Evolutionary conservation across 768 basidiomycete genomes (phyloP).

Genomic region (Hygrocybe punicea): DNA sequence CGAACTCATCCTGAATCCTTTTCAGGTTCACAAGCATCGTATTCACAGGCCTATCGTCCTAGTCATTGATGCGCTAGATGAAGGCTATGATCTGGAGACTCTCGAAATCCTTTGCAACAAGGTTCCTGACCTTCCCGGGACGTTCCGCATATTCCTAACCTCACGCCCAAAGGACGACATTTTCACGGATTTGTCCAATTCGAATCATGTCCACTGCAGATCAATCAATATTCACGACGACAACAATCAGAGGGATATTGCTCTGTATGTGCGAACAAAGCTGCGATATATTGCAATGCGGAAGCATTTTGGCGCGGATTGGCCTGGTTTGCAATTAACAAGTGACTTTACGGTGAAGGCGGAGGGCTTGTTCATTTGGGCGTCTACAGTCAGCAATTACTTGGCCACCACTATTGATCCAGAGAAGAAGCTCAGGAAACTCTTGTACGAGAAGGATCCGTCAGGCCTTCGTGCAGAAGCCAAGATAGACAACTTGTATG

Average conservation of each 20-base stretch:
- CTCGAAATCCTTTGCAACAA: constrained; percentile 14
- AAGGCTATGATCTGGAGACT: constrained; percentile 14
- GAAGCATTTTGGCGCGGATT: background rate
- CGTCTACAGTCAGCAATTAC: constrained; percentile 16
- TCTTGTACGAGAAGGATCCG: background rate
- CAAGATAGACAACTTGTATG: constrained; percentile 9
- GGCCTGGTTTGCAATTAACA: background rate
- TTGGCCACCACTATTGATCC: background rate
- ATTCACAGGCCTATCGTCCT: constrained; percentile 8
- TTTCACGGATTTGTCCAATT: constrained; percentile 1
- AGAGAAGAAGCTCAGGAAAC: background rate
- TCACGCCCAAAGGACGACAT: constrained; percentile 14
- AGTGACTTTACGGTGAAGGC: constrained; percentile 6
- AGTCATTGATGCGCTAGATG: constrained; percentile 26
- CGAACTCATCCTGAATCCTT: constrained; percentile 14
- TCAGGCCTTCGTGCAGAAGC: background rate
- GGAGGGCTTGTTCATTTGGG: constrained; percentile 25
- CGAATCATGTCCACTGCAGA: constrained; percentile 1
- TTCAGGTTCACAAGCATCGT: background rate
- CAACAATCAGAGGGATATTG: constrained; percentile 17
- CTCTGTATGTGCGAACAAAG: constrained; percentile 10
- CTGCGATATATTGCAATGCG: constrained; percentile 11
- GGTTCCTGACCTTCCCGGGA: constrained; percentile 14
- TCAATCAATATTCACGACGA: constrained; percentile 12
- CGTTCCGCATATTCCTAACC: constrained; percentile 21